Conservation (phyloP, 225 moss, liverwort and hornwort genomes). For the Anthoceros angustus region DNA sequence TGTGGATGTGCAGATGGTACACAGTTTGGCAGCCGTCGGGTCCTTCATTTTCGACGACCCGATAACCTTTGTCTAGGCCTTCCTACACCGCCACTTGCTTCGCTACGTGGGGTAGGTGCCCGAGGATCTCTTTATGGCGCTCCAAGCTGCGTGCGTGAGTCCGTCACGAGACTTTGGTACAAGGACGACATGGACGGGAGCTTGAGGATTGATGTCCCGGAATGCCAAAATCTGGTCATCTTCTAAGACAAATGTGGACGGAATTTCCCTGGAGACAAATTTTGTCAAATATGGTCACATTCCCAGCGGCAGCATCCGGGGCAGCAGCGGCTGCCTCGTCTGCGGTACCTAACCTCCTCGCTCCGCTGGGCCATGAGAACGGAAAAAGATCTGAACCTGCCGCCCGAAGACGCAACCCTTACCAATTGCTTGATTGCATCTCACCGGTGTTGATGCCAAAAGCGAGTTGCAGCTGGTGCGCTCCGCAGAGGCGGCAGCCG, state of each 20-base stretch:
- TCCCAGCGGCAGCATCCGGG: background rate
- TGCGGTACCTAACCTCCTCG: background rate
- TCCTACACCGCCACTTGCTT: constrained; percentile 28
- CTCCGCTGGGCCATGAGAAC: background rate
- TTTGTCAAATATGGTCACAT: constrained; percentile 18
- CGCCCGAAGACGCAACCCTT: no score
- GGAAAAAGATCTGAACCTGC: background rate
- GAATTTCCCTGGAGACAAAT: constrained; percentile 22
- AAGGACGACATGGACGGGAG: constrained; percentile 39
- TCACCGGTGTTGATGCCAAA: no score
- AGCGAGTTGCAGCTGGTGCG: no score
- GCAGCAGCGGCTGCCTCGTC: background rate
- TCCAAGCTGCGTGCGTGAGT: constrained; percentile 29
- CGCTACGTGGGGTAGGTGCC: constrained; percentile 33
- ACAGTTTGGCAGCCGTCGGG: background rate
- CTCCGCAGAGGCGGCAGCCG: no score
- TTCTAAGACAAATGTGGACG: constrained; percentile 20
- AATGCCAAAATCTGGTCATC: constrained; percentile 38
- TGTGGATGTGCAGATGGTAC: background rate
- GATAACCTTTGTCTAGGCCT: constrained; percentile 30
- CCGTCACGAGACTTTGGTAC: constrained; percentile 42
- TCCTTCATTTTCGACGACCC: constrained; percentile 23
- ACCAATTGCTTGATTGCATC: no score
- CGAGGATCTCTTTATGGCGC: constrained; percentile 30
- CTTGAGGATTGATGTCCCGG: constrained; percentile 29